Percentiles rank a stretch among this genome's conserved stretches.
Conservation (phyloP, 2,329 filamentous ascomycete genomes). For the Ambrosiella xylebori region DNA sequence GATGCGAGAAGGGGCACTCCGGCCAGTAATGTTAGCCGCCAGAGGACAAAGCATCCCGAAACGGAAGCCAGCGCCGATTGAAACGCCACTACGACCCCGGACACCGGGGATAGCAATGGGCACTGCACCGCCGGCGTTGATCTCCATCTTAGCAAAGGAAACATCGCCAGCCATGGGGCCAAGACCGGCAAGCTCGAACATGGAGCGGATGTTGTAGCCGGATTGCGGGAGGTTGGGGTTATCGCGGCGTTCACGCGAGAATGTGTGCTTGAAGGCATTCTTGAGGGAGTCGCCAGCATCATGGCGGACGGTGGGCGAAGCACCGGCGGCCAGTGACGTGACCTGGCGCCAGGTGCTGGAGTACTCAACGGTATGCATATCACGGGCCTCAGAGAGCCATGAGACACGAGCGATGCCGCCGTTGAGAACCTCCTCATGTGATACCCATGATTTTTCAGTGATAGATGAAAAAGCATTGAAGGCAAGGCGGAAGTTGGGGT, state of each 20-base stretch:
- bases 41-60: slow-evolving; percentile 74
- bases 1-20: slow-evolving; percentile 53
- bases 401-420: slow-evolving; percentile 61
- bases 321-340: slow-evolving; percentile 56
- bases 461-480: slow-evolving; percentile 68
- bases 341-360: slow-evolving; percentile 75
- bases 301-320: slow-evolving; percentile 62
- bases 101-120: slow-evolving; percentile 55
- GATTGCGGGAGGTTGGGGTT: slow-evolving; percentile 67
- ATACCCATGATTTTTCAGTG: slow-evolving; percentile 81
- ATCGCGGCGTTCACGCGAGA: slow-evolving; percentile 64
- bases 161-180: slow-evolving; percentile 76
- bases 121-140: slow-evolving; percentile 62
- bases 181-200: slow-evolving; percentile 72
- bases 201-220: slow-evolving; percentile 64
- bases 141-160: slow-evolving; percentile 81
- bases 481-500: slow-evolving; percentile 65
- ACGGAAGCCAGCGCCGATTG: slow-evolving; percentile 65
- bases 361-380: slow-evolving; percentile 65
- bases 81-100: slow-evolving; percentile 56
- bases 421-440: slow-evolving; percentile 75
- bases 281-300: slow-evolving; percentile 88
- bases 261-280: slow-evolving; percentile 68
- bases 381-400: slow-evolving; percentile 49
- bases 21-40: slow-evolving; percentile 32